Evolutionary conservation across 2,329 filamentous ascomycete genomes (phyloP), one percentile per base, ranked within the genome.

Genomic region (Botrytis byssoidea): DNA sequence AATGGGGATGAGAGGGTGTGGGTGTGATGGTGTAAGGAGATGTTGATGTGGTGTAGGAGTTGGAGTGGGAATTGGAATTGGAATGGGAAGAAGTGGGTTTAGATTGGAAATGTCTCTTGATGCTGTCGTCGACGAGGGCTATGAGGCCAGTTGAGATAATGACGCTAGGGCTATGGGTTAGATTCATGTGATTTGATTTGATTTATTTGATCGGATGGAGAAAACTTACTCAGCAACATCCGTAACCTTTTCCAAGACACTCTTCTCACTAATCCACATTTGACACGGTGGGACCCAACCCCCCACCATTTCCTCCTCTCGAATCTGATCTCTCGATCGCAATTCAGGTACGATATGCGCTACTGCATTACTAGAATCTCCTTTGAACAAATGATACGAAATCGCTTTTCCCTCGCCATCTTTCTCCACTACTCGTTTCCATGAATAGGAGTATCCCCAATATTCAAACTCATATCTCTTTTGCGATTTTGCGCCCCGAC

Each of bases 401-500:
- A 93, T 87, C 69, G 90, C 87, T 71, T 87, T 86, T 72, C 87
- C 84, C 55, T 85, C 86, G 61, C 91, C 88, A 76, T 93, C 89
- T 82, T 90, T 90, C 81, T 92, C 90, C 63, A 88, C 84, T 67
- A 91, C 87, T 55, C 94, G 90, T 82, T 90, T 93, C 96, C 96
- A 98, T 70, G 89, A 85, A 83, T 98, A 98, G 72, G 86, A 88
- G 78, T 91, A 88, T 40, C 93, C 94, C 96, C 96, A 98, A 86
- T 97, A 97, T 80, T 95, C 92, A 79, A 97, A 98, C 72, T 94
- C 93, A 82, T 98, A 98, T 75, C 90, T 88, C 83, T 94, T 95
- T 76, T 86, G 86, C 63, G 87, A 85, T 77, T 89, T 90, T 69
- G 87, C 85, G 10, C 92, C 92, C 37, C 89, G 86, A 60, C 93